Base-by-base conservation (phyloP, 352 stramenopile species). In the Phytophthora pistaciae region DNA sequence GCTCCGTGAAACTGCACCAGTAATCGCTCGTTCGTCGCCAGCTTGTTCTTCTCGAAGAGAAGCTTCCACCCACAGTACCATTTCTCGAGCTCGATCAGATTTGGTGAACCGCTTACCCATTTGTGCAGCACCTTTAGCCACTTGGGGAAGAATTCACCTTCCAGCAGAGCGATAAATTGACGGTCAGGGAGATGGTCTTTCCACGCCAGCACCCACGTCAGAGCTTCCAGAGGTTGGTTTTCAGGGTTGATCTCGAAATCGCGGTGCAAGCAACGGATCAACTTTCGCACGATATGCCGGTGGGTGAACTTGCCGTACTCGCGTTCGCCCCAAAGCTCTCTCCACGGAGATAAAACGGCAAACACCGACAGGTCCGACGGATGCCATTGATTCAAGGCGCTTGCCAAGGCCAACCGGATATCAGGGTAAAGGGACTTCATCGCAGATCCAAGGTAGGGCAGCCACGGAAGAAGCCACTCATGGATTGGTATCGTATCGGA, bases 71-170 rank as follows among this genome's bases (percentile, higher is more conserved):
- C 90, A 21, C 76, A 72, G 69, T 96, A 97, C 92, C 92, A 97
- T 55, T 73, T 87, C 31, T 90, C 78, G 1, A 97, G 66, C 65
- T 97, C 92, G 1, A 50, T 46, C 40, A 96, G 59, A 55, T 82
- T 75, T 3, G 83, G 77, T 3, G 75, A 74, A 5, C 74, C 70
- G 5, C 50, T 53, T 3, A 98, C 75, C 93, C 93, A 98, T 53
- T 78, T 79, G 14, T 84, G 88, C 53, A 98, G 70, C 16, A 94
- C 86, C 18, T 85, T 83, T 13, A 98, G 84, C 93, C 93, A 98
- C 64, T 96, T 92, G 0, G 91, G 88, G 56, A 98, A 98, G 56
- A 98, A 97, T 58, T 98, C 93, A 9, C 90, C 92, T 73, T 98
- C 92, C 23, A 98, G 79, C 2, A 97, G 72, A 23, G 89, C 86